phyloP scores from a whole-genome alignment of 257 asterid genomes.

The Oldenlandia corymbosa region DNA sequence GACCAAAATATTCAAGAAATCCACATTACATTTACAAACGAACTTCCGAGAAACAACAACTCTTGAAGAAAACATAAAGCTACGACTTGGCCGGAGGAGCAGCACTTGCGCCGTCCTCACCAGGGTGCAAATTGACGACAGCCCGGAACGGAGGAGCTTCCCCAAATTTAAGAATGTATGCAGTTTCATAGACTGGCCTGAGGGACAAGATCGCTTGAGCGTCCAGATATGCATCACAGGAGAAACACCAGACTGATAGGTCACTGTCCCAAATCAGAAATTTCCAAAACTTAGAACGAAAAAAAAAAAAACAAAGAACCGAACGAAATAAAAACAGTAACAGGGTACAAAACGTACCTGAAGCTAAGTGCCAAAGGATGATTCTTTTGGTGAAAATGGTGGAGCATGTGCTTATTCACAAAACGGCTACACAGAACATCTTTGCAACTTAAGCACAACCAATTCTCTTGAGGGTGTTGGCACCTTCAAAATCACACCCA shows the following conservation, averaged over 20 bases:
- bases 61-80: neutral
- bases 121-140: constrained; percentile 22
- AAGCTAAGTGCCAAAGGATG: constrained; percentile 72
- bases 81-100: constrained; percentile 6
- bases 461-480: constrained; percentile 68
- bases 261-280: constrained; percentile 41
- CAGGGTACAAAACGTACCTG: constrained; percentile 34
- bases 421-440: constrained; percentile 86
- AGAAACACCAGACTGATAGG: constrained; percentile 91
- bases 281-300: neutral
- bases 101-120: constrained; percentile 15
- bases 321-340: too few species aligned
- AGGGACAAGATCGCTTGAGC: constrained; percentile 57
- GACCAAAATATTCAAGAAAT: neutral
- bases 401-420: constrained; percentile 90
- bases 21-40: neutral
- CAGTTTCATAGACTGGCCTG: constrained; percentile 64
- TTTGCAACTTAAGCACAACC: constrained; percentile 84
- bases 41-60: neutral
- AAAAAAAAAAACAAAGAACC: too few species aligned
- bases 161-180: constrained; percentile 73
- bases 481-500: constrained; percentile 37
- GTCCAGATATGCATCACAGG: constrained; percentile 79
- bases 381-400: constrained; percentile 46
- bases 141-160: constrained; percentile 55